Conservation (phyloP, 2,329 filamentous ascomycete genomes). For the Calonectria ilicicola region DNA sequence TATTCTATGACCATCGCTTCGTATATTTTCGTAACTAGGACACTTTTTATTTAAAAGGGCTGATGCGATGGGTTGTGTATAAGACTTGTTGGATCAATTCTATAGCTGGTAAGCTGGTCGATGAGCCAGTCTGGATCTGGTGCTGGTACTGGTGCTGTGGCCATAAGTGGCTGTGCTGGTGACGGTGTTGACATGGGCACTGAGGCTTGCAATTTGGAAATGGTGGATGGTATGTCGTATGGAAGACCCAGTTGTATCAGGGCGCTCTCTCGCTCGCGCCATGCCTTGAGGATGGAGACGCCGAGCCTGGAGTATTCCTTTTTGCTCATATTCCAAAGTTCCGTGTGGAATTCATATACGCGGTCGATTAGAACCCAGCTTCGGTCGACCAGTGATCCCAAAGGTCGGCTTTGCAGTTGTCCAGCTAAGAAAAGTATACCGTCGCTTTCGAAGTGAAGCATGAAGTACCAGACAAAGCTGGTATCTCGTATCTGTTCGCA, state of each 20-base stretch:
- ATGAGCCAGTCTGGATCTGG: conserved; percentile 11
- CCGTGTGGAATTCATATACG: conserved; percentile 10
- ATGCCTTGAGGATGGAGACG: conserved; percentile 7
- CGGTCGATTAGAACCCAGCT: conserved; percentile 17
- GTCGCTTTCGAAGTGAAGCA: conserved; percentile 21
- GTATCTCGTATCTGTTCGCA: conserved; percentile 13
- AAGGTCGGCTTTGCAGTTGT: conserved; percentile 8
- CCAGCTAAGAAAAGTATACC: conserved; percentile 17
- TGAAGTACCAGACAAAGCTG: conserved; percentile 15
- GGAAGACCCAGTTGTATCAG: conserved; percentile 1
- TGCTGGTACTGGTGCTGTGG: not conserved
- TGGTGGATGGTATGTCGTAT: not conserved
- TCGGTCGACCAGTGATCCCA: conserved; percentile 16
- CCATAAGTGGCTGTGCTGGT: not conserved
- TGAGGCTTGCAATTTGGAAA: not conserved
- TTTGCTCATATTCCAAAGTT: conserved; percentile 19
- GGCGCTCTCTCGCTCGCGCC: conserved; percentile 11
- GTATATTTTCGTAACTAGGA: not conserved
- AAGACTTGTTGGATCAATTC: not conserved
- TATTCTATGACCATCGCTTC: not conserved
- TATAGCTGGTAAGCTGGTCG: conserved; percentile 8
- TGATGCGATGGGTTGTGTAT: not conserved
- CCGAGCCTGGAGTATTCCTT: conserved; percentile 3
- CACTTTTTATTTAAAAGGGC: not conserved
- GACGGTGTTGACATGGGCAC: conserved; percentile 12